These are phyloP conservation scores for Calendula officinalis DNA, from an alignment of 129 eudicot genomes.

Conservation along the genomic window DNA sequence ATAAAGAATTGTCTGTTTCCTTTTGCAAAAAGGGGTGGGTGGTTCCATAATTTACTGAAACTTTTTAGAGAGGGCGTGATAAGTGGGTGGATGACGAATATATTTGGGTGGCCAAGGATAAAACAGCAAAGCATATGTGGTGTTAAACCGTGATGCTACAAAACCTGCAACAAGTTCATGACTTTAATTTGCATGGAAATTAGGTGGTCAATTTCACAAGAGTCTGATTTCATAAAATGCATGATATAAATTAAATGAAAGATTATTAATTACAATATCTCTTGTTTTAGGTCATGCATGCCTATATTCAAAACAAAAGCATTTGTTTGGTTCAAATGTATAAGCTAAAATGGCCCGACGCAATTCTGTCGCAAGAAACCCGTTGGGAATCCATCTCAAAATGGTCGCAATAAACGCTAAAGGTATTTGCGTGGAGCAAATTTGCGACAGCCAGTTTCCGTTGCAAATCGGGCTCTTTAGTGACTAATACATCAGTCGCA, in stretches of 20 bases:
- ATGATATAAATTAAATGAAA: neutral
- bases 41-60: slow-evolving; percentile 13
- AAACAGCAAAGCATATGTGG: neutral
- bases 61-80: slow-evolving; percentile 33
- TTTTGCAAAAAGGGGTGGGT: slow-evolving; percentile 9
- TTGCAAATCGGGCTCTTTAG: too few species aligned
- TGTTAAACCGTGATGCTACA: slow-evolving; percentile 30
- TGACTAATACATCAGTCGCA: too few species aligned
- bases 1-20: slow-evolving; percentile 8
- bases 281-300: neutral
- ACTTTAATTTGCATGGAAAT: slow-evolving; percentile 14
- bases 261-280: neutral
- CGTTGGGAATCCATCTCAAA: too few species aligned
- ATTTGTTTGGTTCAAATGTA: too few species aligned
- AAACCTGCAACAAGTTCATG: slow-evolving; percentile 43
- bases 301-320: too few species aligned
- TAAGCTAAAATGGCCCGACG: too few species aligned
- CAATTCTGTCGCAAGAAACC: too few species aligned
- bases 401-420: too few species aligned
- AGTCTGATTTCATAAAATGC: neutral
- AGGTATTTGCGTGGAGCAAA: too few species aligned
- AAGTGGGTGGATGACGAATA: slow-evolving; percentile 23
- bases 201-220: neutral
- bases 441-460: too few species aligned
- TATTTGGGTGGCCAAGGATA: slow-evolving; percentile 18